Base-by-base conservation (phyloP, 352 stramenopile species). In the Pythium aphanidermatum region DNA sequence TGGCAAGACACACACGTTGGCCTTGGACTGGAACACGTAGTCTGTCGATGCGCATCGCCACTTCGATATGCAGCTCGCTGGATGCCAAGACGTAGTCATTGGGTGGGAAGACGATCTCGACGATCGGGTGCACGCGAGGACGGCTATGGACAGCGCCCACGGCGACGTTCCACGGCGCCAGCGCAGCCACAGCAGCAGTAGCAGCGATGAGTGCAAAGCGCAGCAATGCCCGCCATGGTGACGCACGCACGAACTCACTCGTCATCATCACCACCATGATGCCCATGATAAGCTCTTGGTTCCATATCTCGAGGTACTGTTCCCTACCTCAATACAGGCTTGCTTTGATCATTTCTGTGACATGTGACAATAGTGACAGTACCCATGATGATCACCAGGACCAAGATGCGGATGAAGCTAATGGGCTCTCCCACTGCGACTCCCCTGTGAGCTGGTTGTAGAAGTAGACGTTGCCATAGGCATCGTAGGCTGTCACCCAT, bases 31-130 rank as follows among this genome's bases (percentile, higher is more conserved):
- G 42, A 3, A 27, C 35, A 4, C 48, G 44, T 12, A 83, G 48
- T 12, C 76, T 31, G 17, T 75, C 63, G 8, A 50, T 44, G 14
- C 71, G 74, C 23, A 87, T 57, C 13, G 54, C 39, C 17, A 91
- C 64, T 33, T 78, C 58, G 40, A 88, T 75, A 3, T 72, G 51
- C 21, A 91, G 51, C 19, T 83, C 64, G 13, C 63, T 73, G 13
- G 21, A 32, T 10, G 50, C 47, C 25, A 86, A 39, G 31, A 86
- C 35, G 48, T 71, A 45, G 51, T 73, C 63, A 42, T 80, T 68
- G 17, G 40, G 60, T 11, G 79, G 79, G 21, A 76, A 67, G 31
- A 82, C 31, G 41, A 91, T 86, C 63, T 88, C 71, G 16, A 71
- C 41, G 3, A 57, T 29, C 4, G 61, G 51, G 16, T 25, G 23